Conservation (phyloP, 768 basidiomycete genomes). For the Amanita pseudoporphyria region DNA sequence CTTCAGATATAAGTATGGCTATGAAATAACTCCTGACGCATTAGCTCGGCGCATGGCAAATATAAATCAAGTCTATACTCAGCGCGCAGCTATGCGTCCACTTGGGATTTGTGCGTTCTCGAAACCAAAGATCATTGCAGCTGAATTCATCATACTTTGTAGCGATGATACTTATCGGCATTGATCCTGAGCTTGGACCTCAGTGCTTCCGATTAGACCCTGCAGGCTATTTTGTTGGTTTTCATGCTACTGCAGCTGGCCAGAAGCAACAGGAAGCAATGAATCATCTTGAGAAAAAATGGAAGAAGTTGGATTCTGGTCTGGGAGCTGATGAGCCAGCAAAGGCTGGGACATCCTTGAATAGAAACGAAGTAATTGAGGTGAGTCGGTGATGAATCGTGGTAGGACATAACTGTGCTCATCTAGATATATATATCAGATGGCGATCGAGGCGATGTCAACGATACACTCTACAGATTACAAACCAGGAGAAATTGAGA, state of each 20-base stretch:
- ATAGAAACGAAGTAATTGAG: slow-evolving; percentile 81
- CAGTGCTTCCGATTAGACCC: slow-evolving; percentile 98
- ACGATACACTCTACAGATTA: slow-evolving; percentile 94
- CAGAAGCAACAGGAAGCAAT: slow-evolving; percentile 98
- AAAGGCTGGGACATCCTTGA: slow-evolving; percentile 64
- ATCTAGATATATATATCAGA: slow-evolving; percentile 30
- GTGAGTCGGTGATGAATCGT: slow-evolving; percentile 31
- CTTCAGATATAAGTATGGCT: slow-evolving; percentile 94
- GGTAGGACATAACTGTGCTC: background rate
- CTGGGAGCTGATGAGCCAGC: slow-evolving; percentile 71
- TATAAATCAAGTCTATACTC: slow-evolving; percentile 98
- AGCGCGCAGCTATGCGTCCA: slow-evolving; percentile 94
- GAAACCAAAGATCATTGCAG: background rate
- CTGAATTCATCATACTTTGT: background rate
- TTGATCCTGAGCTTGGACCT: slow-evolving; percentile 87
- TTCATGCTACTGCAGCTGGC: slow-evolving; percentile 93
- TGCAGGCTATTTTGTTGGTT: slow-evolving; percentile 97
- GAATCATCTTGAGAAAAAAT: slow-evolving; percentile 98
- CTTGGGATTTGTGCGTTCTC: slow-evolving; percentile 76
- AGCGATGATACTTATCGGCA: slow-evolving; percentile 97
- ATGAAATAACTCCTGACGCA: slow-evolving; percentile 97
- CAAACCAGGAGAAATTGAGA: slow-evolving; percentile 92
- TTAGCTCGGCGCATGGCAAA: slow-evolving; percentile 91
- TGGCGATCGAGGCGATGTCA: slow-evolving; percentile 92
- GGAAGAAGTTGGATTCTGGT: slow-evolving; percentile 87